Evolutionary conservation across 2,329 filamentous ascomycete species (phyloP).

Genomic region (Cladorrhinum sp.): DNA sequence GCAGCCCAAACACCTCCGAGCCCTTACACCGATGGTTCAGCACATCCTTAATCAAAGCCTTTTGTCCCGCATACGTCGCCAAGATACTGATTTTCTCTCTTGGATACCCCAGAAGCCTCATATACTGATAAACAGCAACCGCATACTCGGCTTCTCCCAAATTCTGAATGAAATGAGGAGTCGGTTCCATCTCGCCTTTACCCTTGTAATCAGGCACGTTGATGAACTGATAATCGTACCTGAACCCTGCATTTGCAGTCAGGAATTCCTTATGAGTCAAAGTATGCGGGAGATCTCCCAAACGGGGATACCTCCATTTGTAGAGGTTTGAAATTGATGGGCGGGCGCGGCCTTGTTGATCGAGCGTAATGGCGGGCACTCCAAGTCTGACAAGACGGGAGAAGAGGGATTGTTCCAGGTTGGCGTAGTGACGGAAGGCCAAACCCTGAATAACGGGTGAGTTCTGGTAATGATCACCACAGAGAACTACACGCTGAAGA

Average conservation of each 20-base stretch:
- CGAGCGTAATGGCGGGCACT: slow-evolving; percentile 84
- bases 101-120: slow-evolving; percentile 92
- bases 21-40: slow-evolving; percentile 82
- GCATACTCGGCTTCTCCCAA: slow-evolving; percentile 95
- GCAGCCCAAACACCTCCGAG: slow-evolving; percentile 81
- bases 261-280: slow-evolving; percentile 68
- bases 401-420: slow-evolving; percentile 94
- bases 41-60: slow-evolving; percentile 84
- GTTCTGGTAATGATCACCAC: slow-evolving; percentile 95
- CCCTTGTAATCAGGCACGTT: slow-evolving; percentile 92
- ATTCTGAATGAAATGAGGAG: slow-evolving; percentile 94
- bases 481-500: slow-evolving; percentile 84
- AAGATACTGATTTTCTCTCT: slow-evolving; percentile 80
- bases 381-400: slow-evolving; percentile 85
- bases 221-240: slow-evolving; percentile 95
- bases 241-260: slow-evolving; percentile 84
- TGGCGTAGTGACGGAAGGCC: slow-evolving; percentile 91
- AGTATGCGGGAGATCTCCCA: slow-evolving; percentile 77
- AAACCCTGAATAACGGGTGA: slow-evolving; percentile 93
- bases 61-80: slow-evolving; percentile 90
- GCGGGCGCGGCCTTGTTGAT: slow-evolving; percentile 89
- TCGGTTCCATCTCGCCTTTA: slow-evolving; percentile 81
- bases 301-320: slow-evolving; percentile 82
- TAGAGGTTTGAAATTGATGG: slow-evolving; percentile 86
- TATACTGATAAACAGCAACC: slow-evolving; percentile 93